Base-by-base conservation (phyloP, 306 rosid species). In the Trifolium fragiferum region DNA sequence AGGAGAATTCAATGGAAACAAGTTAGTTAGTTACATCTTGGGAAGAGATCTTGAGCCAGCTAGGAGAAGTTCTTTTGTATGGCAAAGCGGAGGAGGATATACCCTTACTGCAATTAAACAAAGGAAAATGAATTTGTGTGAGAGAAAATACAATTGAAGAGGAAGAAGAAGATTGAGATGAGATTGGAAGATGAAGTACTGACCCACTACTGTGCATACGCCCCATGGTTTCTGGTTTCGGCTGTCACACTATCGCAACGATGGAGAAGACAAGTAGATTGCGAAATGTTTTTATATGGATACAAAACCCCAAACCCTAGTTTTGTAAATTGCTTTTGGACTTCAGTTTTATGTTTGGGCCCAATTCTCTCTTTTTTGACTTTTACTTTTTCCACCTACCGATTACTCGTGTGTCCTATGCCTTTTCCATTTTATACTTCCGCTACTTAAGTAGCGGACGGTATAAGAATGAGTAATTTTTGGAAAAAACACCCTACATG, bases 131-230 rank as follows among this genome's bases (percentile, higher is more conserved):
- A 16, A 33, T 32, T 32, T 0, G 14, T 15, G 10, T 16, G 0
- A 58, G 23, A 33, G 21, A 7, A 10, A 66, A 12, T 18, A 7
- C 27, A 20, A 20, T 6, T 2, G 19, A 37, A 10, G 6, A 3
- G 5, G 15, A 44, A 41, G 50, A 37, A 4, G 11, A 60, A 2
- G 0, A 12, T 9, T 16, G 38, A 8, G n/a, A 23, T 41, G 60
- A 12, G 50, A n/a, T 3, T 33, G 11, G 35, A 50, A 38, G 55
- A 23, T 18, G 68, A 1, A 11, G 1, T 6, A 75, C 89, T 19
- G 27, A 90, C 96, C 96, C 96, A 72, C 87, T 59, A 66, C 96
- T 90, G 66, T 90, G 96, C 96, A 90, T 90, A 46, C 96, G 86
- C 47, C 92, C 96, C 96, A 90, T 74, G 38, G 21, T 49, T 7